Base-by-base conservation (phyloP, 2,329 filamentous ascomycete species). In the Rasamsonia emersonii region DNA sequence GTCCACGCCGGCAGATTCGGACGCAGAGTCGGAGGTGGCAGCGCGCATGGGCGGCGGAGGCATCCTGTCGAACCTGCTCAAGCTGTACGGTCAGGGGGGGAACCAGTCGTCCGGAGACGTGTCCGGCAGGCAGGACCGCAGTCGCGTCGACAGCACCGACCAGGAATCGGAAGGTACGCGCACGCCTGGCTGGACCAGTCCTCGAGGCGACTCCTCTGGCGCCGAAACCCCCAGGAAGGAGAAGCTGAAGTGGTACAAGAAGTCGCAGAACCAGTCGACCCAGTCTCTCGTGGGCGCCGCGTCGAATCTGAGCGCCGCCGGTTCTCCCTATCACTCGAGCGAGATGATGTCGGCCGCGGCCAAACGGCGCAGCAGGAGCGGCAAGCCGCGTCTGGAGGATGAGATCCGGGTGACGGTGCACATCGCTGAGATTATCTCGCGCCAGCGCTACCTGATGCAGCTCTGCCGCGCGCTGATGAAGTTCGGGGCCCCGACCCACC, bases 401-500 rank as follows among this genome's bases (percentile, higher is more conserved):
- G 65, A 74, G 39, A 67, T 71, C 37, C 62, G 65, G 32, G 73
- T 77, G 39, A 75, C 70, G 3, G 63, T 73, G 4, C 72, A 77
- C 48, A 70, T 79, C 38, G 72, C 71, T n/a, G 71, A 75, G 39
- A 88, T 82, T 11, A 70, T 94, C 14, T 76, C 79, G 28, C 75
- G 86, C 2, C 86, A 94, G 46, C 75, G 76, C 27, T 94, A 93
- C 53, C 71, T 95, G 10, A 70, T 88, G 39, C 86, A 84, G 57
- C 71, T 95, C 23, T 94, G 86, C 51, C 76, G 78, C 20, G 83
- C 84, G 1, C 64, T 94, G 33, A 94, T 95, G 86, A 70, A 77
- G 50, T 94, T 84, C 43, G 88, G 88, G 13, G 88, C 88, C 0
- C 88, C 88, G 1, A 93, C 86, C 0, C 88, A 95, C 61, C 78